Base-by-base conservation (phyloP, 2,329 filamentous ascomycete genomes). In the Xylariaceae sp. region DNA sequence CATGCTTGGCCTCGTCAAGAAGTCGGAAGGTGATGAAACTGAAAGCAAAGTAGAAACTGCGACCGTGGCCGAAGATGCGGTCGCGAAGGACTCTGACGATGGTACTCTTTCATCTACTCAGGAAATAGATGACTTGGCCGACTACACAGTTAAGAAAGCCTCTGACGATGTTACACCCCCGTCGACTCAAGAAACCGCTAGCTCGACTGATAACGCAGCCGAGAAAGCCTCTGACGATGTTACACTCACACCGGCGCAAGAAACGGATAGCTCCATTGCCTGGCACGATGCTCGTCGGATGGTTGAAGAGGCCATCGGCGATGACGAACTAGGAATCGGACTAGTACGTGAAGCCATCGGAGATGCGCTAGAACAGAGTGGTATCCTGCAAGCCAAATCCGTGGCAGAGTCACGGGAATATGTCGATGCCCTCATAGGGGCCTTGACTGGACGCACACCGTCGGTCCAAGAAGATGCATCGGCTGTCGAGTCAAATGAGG, bases 251-350 rank as follows among this genome's bases (percentile, higher is more conserved):
- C 42, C 55, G 39, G 49, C 65, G 6, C 67, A 73, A 55, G 69
- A 69, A 52, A 55, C 59, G 35, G 65, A 71, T 47, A 76, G 70
- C 42, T 72, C 76, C 15, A 70, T 69, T 13, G 75, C 78, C 11
- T 85, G 82, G 82, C 76, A 80, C 51, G 78, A 82, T 54, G 78
- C 84, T 70, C 81, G 80, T 66, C 71, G 73, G 34, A 80, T 78
- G 69, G 80, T 84, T 11, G 81, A 84, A 57, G 77, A 83, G 56
- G 79, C 80, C 2, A 80, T 86, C 56, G 80, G 84, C 62, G 79
- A 82, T 62, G 83, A 86, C 54, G 80, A 82, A 51, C 72, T 78
- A 9, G 82, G 82, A 30, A 69, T 82, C 35, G 75, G 75, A 4
- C 75, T 76, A 7, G 79, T 85, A 13, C 75, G 80, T 51, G 81